These are phyloP conservation scores for Oehlia diaphana DNA, from an alignment of 192 early-diverging fungal species.

Conservation along the genomic window DNA sequence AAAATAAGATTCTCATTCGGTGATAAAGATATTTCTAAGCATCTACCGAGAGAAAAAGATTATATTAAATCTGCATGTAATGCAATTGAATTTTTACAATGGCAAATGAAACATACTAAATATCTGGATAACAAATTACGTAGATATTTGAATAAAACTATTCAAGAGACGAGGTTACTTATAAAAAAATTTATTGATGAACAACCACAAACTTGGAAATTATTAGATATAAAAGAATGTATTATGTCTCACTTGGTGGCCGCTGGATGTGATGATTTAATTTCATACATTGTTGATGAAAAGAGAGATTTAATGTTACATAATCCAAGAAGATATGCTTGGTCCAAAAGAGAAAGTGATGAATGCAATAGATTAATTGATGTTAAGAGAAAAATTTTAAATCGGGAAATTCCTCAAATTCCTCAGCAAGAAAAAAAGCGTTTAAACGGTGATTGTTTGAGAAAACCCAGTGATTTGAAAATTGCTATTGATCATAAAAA, in stretches of 20 bases:
- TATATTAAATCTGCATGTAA: too few relatives aligned
- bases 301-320: neutral
- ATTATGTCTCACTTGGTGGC: neutral
- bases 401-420: too few relatives aligned
- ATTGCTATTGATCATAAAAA: neutral
- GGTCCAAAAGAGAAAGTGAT: neutral
- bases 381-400: too few relatives aligned
- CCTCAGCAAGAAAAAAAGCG: too few relatives aligned
- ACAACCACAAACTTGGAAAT: constrained; percentile 3
- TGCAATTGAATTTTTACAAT: neutral
- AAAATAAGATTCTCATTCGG: too few relatives aligned
- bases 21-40: too few relatives aligned
- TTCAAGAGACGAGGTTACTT: neutral
- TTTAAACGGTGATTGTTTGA: too few relatives aligned
- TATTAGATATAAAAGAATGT: neutral
- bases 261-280: neutral
- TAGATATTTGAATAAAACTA: too few relatives aligned
- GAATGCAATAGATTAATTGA: too few relatives aligned
- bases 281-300: neutral
- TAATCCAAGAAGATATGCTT: neutral
- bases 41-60: too few relatives aligned
- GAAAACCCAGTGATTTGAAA: constrained; percentile 6
- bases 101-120: neutral
- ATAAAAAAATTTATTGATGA: neutral
- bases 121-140: neutral